Percentiles rank a stretch among this genome's conserved stretches.
Conservation (phyloP, 2,329 filamentous ascomycete species). For the Remersonia thermophila region DNA sequence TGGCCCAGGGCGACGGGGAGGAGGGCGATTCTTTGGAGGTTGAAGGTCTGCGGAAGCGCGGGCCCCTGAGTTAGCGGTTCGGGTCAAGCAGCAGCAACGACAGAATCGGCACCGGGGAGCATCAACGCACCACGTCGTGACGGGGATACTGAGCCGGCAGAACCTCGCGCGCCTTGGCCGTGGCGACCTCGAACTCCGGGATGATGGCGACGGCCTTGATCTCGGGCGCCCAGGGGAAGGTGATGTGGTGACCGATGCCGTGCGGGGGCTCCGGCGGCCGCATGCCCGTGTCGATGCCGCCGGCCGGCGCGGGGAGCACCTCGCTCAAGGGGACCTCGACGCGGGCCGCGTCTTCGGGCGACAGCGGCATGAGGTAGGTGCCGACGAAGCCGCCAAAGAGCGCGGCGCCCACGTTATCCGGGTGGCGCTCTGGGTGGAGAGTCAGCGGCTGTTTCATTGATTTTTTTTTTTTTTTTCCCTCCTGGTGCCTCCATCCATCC, state of each 20-base stretch:
- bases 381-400: slow-evolving; percentile 95
- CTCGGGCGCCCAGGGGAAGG: slow-evolving; percentile 84
- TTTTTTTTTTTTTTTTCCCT: neutral
- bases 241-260: slow-evolving; percentile 92
- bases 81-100: too few species aligned
- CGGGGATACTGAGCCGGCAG: slow-evolving; percentile 69
- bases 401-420: slow-evolving; percentile 88
- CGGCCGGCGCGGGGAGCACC: slow-evolving; percentile 79
- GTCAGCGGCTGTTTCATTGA: neutral
- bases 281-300: slow-evolving; percentile 79
- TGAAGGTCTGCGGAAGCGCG: slow-evolving; percentile 59
- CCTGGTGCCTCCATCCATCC: neutral
- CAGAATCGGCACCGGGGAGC: too few species aligned
- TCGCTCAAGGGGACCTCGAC: slow-evolving; percentile 91
- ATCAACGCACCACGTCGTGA: slow-evolving; percentile 71
- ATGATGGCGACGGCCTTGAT: slow-evolving; percentile 98
- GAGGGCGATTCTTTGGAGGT: slow-evolving; percentile 85
- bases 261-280: slow-evolving; percentile 78
- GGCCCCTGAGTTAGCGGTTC: neutral
- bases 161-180: slow-evolving; percentile 76
- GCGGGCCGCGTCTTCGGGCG: slow-evolving; percentile 76
- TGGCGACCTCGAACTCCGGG: slow-evolving; percentile 91
- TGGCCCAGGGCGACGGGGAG: slow-evolving; percentile 81
- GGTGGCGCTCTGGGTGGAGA: slow-evolving; percentile 59
- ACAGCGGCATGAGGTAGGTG: slow-evolving; percentile 86